phyloP scores from a whole-genome alignment of 768 basidiomycete species.

The Ephemerocybe angulata region DNA sequence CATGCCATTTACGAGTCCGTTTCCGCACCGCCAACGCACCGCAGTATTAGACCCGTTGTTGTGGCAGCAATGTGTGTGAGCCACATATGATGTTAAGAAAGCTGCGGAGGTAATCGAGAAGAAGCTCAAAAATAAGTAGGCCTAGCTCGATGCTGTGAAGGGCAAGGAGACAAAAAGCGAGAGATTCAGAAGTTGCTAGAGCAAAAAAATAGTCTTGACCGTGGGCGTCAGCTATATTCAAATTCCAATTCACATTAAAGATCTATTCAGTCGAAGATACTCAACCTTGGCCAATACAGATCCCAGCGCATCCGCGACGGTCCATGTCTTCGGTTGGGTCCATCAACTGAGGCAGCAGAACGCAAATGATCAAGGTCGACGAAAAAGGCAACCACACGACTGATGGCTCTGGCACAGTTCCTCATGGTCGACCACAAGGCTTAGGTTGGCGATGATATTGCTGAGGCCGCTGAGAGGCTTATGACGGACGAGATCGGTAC shows the following conservation, averaged over 20 bases:
- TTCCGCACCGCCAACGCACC: no score
- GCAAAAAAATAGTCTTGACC: constrained; percentile 75
- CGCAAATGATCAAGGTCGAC: constrained; percentile 50
- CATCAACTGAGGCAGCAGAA: constrained; percentile 92
- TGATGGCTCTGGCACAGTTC: constrained; percentile 52
- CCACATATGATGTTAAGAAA: no score
- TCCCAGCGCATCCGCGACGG: constrained; percentile 73
- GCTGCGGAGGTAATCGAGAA: constrained; percentile 82
- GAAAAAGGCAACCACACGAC: constrained; percentile 62
- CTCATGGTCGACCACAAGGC: constrained; percentile 55
- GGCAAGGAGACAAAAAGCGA: constrained; percentile 68
- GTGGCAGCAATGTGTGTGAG: no score
- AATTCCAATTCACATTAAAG: background rate
- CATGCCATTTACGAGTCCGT: no score
- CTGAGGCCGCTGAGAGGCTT: constrained; percentile 94
- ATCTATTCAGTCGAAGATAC: constrained; percentile 60
- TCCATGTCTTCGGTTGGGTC: constrained; percentile 96
- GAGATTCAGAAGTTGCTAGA: constrained; percentile 74
- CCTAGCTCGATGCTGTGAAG: constrained; percentile 70
- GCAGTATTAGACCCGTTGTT: no score
- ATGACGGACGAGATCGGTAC: constrained; percentile 96
- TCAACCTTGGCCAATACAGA: constrained; percentile 53
- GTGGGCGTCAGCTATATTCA: constrained; percentile 48
- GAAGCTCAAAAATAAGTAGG: constrained; percentile 81
- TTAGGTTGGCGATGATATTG: constrained; percentile 97